Base-by-base conservation (phyloP, 768 basidiomycete genomes). In the Tricholoma saponaceum region DNA sequence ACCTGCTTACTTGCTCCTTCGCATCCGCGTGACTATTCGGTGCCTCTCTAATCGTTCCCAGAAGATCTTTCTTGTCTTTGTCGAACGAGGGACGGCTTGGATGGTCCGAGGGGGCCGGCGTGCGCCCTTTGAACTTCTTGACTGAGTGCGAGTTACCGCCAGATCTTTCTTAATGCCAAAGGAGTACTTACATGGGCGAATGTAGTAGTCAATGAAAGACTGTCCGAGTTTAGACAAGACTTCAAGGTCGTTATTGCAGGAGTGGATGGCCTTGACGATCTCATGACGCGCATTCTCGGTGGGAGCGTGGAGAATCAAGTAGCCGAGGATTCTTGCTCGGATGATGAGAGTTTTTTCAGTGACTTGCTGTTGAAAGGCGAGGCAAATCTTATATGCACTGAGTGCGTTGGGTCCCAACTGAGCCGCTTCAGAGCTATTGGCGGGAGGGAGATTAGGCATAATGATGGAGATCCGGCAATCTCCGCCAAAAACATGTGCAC, bases 21-120 rank as follows among this genome's bases (percentile, higher is more conserved):
- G 62, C 58, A 10, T 22, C 23, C 16, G 10, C 23, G 58, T 64
- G 58, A 35, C 56, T 52, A 53, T 49, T 18, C 5, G 58, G 56
- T 10, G 56, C 47, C 35, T 60, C 52, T 39, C 26, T 4, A 16
- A 61, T 22, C 26, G 60, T 5, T n/a, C 51, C 14, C 32, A 25
- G 23, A n/a, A 58, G n/a, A 16, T 50, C 30, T 13, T 52, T 47
- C 44, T 54, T 30, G 14, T 25, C 46, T 3, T 0, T 23, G 10
- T 66, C 62, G 20, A 66, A 69, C 6, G 65, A 67, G 2, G 62
- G 22, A n/a, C 62, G 54, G 22, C 59, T 60, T 1, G 64, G 39
- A 51, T 59, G 55, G 7, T 51, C 18, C 9, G 59, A 64, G 10
- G 61, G 20, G 32, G 43, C 26, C 4, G 69, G 69, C 1, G 65